Base-by-base conservation (phyloP, 306 rosid species). In the Cicer pinnatifidum region DNA sequence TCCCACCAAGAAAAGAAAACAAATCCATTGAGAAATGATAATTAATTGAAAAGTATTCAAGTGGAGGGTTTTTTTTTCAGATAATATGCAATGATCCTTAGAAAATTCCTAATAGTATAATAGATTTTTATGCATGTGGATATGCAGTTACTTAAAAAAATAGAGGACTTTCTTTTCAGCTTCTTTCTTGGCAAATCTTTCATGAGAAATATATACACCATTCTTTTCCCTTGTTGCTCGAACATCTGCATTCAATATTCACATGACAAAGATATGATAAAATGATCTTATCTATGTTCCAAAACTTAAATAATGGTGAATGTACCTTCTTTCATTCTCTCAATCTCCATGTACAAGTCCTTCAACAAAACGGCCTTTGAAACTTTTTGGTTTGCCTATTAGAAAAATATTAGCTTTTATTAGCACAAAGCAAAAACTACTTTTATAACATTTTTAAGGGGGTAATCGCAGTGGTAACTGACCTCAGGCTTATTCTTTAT, bases 401-500 rank as follows among this genome's bases (percentile, higher is more conserved):
- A 56, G 48, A 70, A 53, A 71, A 65, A 56, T 23, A 82, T 13
- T 38, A 77, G 56, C 45, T 56, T 61, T 62, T 20, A 35, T 78
- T 74, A 74, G 16, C 37, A 59, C 40, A 60, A 45, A 19, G 69
- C 9, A 19, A 52, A 62, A 71, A 71, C 62, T 46, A 53, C 48
- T 39, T 15, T 58, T 54, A 62, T 16, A 70, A 75, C 48, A 50
- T 48, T 28, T 33, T 6, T 16, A 35, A 50, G 68, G 65, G 69
- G 54, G 50, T 9, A 66, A 77, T 69, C 35, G 47, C 35, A 47
- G 44, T 47, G 73, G 66, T 67, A 68, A 82, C 81, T 72, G 80
- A 91, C 99, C 97, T 94, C 99, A 6, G 97, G 99, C 82, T 72
- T 89, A 87, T 94, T 94, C 82, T 88, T 89, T 66, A 94, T 94